These are phyloP conservation scores for Starmera amethionina DNA, from an alignment of 805 yeast species.

Conservation along the genomic window DNA sequence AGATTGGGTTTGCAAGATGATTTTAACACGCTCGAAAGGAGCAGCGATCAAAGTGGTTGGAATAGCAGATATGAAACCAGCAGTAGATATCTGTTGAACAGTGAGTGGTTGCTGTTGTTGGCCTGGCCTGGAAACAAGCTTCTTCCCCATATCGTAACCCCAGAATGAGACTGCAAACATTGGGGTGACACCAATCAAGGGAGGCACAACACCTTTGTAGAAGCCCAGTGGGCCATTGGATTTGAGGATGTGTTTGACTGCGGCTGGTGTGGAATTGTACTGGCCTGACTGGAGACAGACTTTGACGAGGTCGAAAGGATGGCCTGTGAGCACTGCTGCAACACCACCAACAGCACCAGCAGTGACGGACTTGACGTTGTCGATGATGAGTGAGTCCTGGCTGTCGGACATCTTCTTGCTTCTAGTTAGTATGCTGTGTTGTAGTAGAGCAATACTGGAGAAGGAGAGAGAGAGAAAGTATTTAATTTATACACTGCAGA, in stretches of 20 bases:
- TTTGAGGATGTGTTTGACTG: conserved; percentile 61
- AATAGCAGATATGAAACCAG: conserved; percentile 89
- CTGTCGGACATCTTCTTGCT: no score
- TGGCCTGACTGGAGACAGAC: conserved; percentile 77
- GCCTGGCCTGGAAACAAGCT: conserved; percentile 39
- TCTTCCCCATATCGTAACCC: conserved; percentile 95
- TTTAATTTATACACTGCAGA: no score
- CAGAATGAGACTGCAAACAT: conserved; percentile 97
- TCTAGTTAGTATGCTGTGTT: no score
- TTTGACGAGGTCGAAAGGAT: conserved; percentile 90
- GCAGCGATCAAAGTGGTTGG: conserved; percentile 97
- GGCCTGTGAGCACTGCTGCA: conserved; percentile 92
- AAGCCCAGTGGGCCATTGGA: conserved; percentile 72
- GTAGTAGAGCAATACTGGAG: no score
- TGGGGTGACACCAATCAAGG: conserved; percentile 93
- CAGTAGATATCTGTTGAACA: conserved; percentile 68
- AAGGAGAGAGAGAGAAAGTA: no score
- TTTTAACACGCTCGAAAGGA: conserved; percentile 93
- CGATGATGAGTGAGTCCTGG: background rate
- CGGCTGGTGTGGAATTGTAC: conserved; percentile 54
- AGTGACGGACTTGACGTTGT: conserved; percentile 72
- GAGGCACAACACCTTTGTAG: conserved; percentile 91
- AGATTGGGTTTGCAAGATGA: conserved; percentile 74
- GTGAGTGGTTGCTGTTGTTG: conserved; percentile 35
- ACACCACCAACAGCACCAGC: conserved; percentile 97